Evolutionary conservation across 371 early-diverging fungal species (phyloP).

Genomic region (Mortierella sp.): DNA sequence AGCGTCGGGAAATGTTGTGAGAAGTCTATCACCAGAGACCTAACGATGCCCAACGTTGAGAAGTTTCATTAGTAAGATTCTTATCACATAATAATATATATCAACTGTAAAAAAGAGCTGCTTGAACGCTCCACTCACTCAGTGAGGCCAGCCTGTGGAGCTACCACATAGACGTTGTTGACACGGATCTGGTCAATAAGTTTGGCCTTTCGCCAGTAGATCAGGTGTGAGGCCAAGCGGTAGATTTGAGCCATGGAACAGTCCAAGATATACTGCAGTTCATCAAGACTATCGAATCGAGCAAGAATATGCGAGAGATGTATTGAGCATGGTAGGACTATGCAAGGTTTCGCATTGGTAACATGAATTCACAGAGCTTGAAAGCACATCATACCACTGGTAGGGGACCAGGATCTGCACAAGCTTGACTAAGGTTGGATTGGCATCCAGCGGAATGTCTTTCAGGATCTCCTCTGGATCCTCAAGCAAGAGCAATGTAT

Average conservation of each 20-base stretch:
- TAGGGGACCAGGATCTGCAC: constrained; percentile 93
- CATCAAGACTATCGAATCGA: constrained; percentile 71
- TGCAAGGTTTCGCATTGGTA: not conserved
- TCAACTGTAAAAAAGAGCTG: not conserved
- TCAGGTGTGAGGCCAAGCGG: constrained; percentile 89
- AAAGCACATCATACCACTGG: constrained; percentile 67
- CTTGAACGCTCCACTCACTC: constrained; percentile 61
- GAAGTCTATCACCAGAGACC: constrained; percentile 73
- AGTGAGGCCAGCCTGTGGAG: constrained; percentile 74
- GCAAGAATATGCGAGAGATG: not conserved
- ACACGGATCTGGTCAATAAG: constrained; percentile 86
- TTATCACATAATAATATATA: not conserved
- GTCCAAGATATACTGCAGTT: constrained; percentile 85
- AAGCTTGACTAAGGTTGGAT: constrained; percentile 86
- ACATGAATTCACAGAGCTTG: not conserved
- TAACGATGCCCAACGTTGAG: not conserved
- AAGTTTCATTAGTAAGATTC: not conserved
- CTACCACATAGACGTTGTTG: constrained; percentile 86
- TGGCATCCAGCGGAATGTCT: constrained; percentile 85
- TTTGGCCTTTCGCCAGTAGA: constrained; percentile 93
- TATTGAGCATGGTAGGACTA: not conserved
- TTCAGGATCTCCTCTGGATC: constrained; percentile 87
- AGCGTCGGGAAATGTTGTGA: constrained; percentile 74
- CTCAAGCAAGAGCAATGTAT: constrained; percentile 86
- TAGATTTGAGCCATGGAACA: constrained; percentile 94